Evolutionary conservation across 257 asterid genomes (phyloP).

Genomic region (Primulina huaijiensis): DNA sequence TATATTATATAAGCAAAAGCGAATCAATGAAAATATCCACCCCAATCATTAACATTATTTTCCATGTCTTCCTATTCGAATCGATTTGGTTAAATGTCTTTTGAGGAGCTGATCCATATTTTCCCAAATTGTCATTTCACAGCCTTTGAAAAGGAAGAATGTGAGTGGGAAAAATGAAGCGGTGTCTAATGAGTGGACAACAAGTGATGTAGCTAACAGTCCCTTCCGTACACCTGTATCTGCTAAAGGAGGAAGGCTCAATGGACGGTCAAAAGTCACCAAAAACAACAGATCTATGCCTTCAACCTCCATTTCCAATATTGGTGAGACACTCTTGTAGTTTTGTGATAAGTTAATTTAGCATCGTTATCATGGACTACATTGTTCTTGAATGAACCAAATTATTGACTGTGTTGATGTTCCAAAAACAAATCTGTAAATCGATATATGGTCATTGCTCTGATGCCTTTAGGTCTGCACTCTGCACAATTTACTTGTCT

Average conservation of each 20-base stretch:
- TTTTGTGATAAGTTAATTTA: slow-evolving; percentile 7
- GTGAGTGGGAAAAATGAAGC: slow-evolving; percentile 42
- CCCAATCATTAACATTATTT: background rate
- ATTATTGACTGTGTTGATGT: background rate
- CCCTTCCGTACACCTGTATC: slow-evolving; percentile 73
- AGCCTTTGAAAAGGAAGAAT: slow-evolving; percentile 72
- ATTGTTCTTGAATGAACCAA: slow-evolving; percentile 10
- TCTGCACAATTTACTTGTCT: background rate
- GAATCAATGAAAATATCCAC: background rate
- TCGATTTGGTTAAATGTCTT: slow-evolving; percentile 1
- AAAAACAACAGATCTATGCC: slow-evolving; percentile 58
- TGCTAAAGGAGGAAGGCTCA: slow-evolving; percentile 62
- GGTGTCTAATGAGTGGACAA: slow-evolving; percentile 45
- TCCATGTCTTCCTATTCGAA: background rate
- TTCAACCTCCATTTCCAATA: slow-evolving; percentile 58
- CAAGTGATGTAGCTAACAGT: slow-evolving; percentile 42
- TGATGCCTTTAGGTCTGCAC: background rate
- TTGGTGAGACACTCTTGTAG: slow-evolving; percentile 44
- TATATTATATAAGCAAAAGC: slow-evolving; percentile 10
- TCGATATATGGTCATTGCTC: background rate
- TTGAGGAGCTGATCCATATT: slow-evolving; percentile 21
- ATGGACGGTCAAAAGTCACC: slow-evolving; percentile 56
- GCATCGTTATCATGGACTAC: background rate
- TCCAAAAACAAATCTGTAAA: background rate
- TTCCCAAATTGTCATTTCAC: slow-evolving; percentile 27